A percentile compares a stretch with the other conserved stretches of the same genome.
Conservation (phyloP, 495 filamentous ascomycete genomes). For the Neurospora sp. region DNA sequence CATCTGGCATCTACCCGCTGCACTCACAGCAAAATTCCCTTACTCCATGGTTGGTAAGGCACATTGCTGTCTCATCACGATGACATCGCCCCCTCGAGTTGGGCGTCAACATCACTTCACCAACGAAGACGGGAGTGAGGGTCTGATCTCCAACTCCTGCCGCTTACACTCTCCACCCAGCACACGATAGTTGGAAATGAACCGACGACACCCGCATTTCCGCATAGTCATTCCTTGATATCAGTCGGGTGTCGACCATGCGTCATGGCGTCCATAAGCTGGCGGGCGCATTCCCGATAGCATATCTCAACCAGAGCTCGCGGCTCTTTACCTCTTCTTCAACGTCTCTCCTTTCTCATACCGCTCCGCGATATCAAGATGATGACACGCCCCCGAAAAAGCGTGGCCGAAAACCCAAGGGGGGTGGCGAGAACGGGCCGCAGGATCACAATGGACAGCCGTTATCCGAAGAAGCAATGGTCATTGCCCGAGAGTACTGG, state of each 20-base stretch:
- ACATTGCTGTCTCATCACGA: background rate
- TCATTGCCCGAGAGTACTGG: constrained; percentile 3
- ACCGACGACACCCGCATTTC: too few relatives aligned
- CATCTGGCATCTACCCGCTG: background rate
- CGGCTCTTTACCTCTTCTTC: background rate
- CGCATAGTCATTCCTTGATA: background rate
- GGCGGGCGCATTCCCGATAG: background rate
- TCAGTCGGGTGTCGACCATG: background rate
- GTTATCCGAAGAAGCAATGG: background rate
- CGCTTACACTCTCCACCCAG: too few relatives aligned
- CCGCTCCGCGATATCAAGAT: too few relatives aligned
- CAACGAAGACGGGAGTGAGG: background rate
- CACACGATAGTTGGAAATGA: too few relatives aligned
- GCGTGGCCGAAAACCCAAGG: background rate
- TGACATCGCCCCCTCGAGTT: background rate
- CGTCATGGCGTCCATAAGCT: background rate
- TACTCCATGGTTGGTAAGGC: too few relatives aligned
- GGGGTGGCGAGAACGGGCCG: too few relatives aligned
- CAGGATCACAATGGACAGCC: background rate
- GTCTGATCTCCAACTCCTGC: too few relatives aligned
- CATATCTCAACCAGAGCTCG: background rate
- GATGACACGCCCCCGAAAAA: background rate
- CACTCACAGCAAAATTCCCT: background rate
- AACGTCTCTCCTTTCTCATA: background rate
- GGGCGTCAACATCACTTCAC: background rate